phyloP scores from a whole-genome alignment of 257 asterid species.

The Verbascum thapsus region DNA sequence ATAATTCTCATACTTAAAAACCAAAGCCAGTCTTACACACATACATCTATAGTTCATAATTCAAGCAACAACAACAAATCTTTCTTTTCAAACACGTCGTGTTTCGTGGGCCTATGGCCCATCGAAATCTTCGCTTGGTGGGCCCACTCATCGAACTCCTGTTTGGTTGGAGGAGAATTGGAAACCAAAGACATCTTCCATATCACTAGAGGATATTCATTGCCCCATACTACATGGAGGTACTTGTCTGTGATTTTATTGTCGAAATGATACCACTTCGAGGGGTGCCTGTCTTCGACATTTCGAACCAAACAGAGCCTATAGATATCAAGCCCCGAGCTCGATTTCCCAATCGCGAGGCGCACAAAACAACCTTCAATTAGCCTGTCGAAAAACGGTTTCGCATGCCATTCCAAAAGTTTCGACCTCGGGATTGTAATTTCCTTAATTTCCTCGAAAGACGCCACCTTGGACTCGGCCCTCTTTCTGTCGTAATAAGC shows the following conservation, averaged over 20 bases:
- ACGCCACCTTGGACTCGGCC: constrained; percentile 69
- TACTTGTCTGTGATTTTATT: constrained; percentile 85
- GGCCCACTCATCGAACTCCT: constrained; percentile 93
- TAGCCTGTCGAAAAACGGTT: constrained; percentile 91
- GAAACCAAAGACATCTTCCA: constrained; percentile 99
- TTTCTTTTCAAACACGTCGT: constrained; percentile 78
- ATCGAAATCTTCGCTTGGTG: constrained; percentile 78
- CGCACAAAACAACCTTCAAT: constrained; percentile 95
- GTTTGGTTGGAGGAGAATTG: constrained; percentile 72
- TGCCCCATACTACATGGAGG: constrained; percentile 91
- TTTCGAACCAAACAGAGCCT: constrained; percentile 85
- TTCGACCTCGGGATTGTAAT: constrained; percentile 90
- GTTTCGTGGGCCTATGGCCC: constrained; percentile 83
- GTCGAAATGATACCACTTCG: constrained; percentile 79
- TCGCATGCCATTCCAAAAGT: constrained; percentile 93
- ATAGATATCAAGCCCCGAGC: constrained; percentile 71
- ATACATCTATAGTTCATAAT: too few relatives aligned
- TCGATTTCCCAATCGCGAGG: constrained; percentile 86
- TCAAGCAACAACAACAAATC: too few relatives aligned
- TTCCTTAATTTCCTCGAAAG: constrained; percentile 82
- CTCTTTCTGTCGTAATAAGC: constrained; percentile 77
- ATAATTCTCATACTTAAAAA: too few relatives aligned
- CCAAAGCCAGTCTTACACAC: too few relatives aligned
- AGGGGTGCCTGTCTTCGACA: constrained; percentile 79
- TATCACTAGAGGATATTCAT: constrained; percentile 87